Evolutionary conservation across 2,329 filamentous ascomycete genomes (phyloP).

Genomic region (Colletotrichum shisoi): DNA sequence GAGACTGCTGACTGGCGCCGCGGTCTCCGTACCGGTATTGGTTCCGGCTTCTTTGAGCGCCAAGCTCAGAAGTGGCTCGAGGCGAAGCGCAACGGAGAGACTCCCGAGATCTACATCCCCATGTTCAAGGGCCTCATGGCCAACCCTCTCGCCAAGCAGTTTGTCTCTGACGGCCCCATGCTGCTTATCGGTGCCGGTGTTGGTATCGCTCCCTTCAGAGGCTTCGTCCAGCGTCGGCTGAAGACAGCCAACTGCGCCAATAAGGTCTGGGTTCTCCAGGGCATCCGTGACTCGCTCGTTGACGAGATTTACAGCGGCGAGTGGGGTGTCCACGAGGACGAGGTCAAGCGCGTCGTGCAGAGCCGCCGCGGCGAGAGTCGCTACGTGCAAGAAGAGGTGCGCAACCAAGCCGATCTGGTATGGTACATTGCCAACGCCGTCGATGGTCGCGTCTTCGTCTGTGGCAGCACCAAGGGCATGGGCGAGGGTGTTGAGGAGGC

Average conservation of each 20-base stretch:
- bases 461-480: constrained; percentile 95
- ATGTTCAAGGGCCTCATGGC: constrained; percentile 99
- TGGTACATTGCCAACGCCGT: constrained; percentile 97
- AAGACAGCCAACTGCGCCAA: constrained; percentile 96
- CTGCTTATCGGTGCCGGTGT: constrained; percentile 95
- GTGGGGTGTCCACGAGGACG: constrained; percentile 90
- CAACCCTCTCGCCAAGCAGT: constrained; percentile 91
- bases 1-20: constrained; percentile 81
- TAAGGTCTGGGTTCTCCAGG: constrained; percentile 97
- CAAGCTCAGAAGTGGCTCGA: constrained; percentile 77
- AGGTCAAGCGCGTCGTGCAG: constrained; percentile 83
- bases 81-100: constrained; percentile 68
- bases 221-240: constrained; percentile 92
- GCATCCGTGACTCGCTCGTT: constrained; percentile 89
- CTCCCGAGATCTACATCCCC: constrained; percentile 76
- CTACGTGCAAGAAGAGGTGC: constrained; percentile 96
- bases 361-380: constrained; percentile 78
- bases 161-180: constrained; percentile 95
- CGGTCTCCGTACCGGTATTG: constrained; percentile 79
- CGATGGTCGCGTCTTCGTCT: constrained; percentile 96
- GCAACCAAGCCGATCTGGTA: constrained; percentile 90
- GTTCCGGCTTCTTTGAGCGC: constrained; percentile 92
- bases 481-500: constrained; percentile 93
- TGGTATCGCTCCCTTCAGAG: constrained; percentile 95
- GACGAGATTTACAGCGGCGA: constrained; percentile 97